Base-by-base conservation (phyloP, 306 rosid species). In the Castanospermum australe region DNA sequence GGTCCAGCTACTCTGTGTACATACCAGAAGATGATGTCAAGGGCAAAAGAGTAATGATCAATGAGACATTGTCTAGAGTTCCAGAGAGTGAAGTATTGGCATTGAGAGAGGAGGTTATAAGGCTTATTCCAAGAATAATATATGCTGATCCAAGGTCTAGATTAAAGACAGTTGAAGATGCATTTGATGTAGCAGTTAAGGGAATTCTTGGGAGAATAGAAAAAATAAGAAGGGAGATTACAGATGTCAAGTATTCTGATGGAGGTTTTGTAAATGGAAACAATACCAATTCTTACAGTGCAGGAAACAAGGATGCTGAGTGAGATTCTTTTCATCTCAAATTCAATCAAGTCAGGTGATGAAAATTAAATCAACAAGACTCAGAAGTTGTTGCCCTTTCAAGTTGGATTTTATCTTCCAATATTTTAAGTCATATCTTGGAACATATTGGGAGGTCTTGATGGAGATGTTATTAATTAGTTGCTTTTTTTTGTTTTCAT, bases 181-280 rank as follows among this genome's bases (percentile, higher is more conserved):
- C 90, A 55, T 85, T 85, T 85, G 89, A 81, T 52, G 8, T 90
- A 42, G 85, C 94, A 39, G 85, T 83, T 14, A 85, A 88, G 72
- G 90, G 87, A 65, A 32, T 90, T 52, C 67, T 90, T 44, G 61
- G 68, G 45, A 88, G 86, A 77, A 76, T 88, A 32, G 85, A 85
- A 55, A 71, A 32, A 13, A 35, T 78, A 4, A 81, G 76, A 77
- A 76, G 15, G 62, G 57, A 83, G 13, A 74, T 36, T 62, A 5
- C 61, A 45, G 67, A 18, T 65, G 81, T 47, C 9, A 18, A 48
- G 0, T 1, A 17, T 44, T 54, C 52, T 54, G 24, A 8, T 60
- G 11, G 4, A 10, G 36, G 4, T 17, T 41, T 39, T 73, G 51
- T 14, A 42, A 59, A 33, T 28, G 0, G 5, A 51, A 75, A 75